These are phyloP conservation scores for Triticum dicoccoides DNA, from an alignment of 176 grass and related monocot species.

Conservation along the genomic window DNA sequence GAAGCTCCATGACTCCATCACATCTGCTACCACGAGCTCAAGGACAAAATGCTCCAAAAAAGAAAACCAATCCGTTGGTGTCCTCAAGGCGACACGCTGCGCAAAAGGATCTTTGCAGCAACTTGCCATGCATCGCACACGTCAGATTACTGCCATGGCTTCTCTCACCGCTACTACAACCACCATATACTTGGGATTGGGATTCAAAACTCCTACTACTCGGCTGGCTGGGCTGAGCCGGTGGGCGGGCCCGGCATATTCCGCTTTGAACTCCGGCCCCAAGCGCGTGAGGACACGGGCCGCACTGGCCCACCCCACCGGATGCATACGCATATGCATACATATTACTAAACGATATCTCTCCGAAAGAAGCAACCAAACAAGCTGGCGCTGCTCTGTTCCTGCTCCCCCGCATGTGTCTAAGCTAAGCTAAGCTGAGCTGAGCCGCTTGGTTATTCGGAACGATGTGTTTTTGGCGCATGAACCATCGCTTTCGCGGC, in stretches of 20 bases:
- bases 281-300: constrained; percentile 24
- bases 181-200: not conserved
- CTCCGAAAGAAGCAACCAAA: constrained; percentile 6
- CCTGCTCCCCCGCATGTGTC: not conserved
- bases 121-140: not conserved
- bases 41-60: not conserved
- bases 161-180: too few species aligned
- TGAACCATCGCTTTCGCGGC: constrained; percentile 36
- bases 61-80: not conserved
- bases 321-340: not conserved
- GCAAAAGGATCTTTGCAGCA: constrained; percentile 4
- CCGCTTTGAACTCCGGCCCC: constrained; percentile 36
- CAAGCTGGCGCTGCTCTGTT: constrained; percentile 1
- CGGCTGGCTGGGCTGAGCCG: not conserved
- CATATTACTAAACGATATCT: not conserved
- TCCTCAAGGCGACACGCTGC: not conserved
- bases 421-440: too few species aligned
- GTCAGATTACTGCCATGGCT: not conserved
- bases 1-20: not conserved
- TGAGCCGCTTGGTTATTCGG: not conserved
- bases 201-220: not conserved
- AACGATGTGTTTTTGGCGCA: not conserved
- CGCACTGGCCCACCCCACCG: constrained; percentile 16
- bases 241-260: not conserved
- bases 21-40: not conserved